Conservation (phyloP, 371 early-diverging fungal species). For the Apophysomyces sp. region DNA sequence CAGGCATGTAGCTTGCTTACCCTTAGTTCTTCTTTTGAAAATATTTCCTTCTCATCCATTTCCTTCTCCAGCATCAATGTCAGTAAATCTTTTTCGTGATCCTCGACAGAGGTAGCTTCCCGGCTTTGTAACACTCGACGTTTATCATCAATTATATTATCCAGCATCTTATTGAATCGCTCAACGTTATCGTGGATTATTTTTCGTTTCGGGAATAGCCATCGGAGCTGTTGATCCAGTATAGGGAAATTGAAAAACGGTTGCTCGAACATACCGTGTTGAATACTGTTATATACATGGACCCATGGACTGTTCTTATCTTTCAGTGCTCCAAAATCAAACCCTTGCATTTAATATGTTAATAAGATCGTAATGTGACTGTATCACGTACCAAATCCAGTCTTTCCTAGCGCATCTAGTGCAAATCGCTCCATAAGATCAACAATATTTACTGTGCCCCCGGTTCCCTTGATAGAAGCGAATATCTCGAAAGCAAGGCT, state of each 20-base stretch:
- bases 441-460: conserved; percentile 12
- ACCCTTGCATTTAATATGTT: conserved; percentile 5
- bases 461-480: conserved; percentile 12
- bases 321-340: conserved; percentile 30
- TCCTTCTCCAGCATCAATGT: conserved; percentile 44
- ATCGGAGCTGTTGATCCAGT: not conserved
- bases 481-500: conserved; percentile 18
- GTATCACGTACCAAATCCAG: conserved; percentile 28
- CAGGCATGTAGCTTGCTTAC: conserved; percentile 7
- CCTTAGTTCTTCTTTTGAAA: conserved; percentile 16
- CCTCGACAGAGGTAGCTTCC: conserved; percentile 19
- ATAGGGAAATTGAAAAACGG: not conserved
- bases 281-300: conserved; percentile 18
- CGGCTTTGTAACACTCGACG: conserved; percentile 18
- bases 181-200: conserved; percentile 3
- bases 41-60: conserved; percentile 12
- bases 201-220: not conserved
- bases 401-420: conserved; percentile 35
- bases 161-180: conserved; percentile 36
- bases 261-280: conserved; percentile 9
- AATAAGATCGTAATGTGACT: not conserved
- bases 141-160: conserved; percentile 32
- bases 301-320: conserved; percentile 29
- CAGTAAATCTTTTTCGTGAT: conserved; percentile 40
- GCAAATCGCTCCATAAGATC: conserved; percentile 27